These are phyloP conservation scores for Citrus sp. DNA, from an alignment of 345 rosid genomes.

Conservation along the genomic window DNA sequence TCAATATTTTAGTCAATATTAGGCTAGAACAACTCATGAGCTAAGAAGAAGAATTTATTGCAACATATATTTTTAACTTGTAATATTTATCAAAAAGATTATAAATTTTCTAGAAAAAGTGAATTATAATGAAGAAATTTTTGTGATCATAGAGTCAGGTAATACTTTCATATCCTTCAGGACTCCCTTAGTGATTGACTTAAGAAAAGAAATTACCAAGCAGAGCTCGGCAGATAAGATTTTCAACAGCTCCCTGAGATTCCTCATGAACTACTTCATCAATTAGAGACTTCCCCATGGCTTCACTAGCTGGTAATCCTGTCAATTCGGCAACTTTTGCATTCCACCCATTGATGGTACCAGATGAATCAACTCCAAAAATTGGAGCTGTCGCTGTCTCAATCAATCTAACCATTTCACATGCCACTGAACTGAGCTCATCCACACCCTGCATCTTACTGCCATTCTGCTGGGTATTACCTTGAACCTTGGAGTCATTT, in stretches of 20 bases:
- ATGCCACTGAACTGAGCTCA: conserved; percentile 66
- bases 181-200: neutral
- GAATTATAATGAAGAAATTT: neutral
- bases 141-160: neutral
- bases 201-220: conserved; percentile 40
- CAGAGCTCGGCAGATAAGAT: conserved; percentile 57
- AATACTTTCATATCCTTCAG: neutral
- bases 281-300: conserved; percentile 70
- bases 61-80: neutral
- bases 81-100: neutral
- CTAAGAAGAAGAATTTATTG: neutral
- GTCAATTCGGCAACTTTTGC: conserved; percentile 70
- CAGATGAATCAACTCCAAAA: conserved; percentile 74
- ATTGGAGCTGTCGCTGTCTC: conserved; percentile 87
- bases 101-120: neutral
- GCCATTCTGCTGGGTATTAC: conserved; percentile 22
- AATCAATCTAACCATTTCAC: conserved; percentile 85
- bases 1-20: neutral
- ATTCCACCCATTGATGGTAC: conserved; percentile 86
- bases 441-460: conserved; percentile 35
- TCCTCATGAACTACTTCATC: conserved; percentile 64
- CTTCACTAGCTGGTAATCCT: conserved; percentile 54
- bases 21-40: neutral
- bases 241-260: conserved; percentile 42
- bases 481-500: conserved; percentile 35